These are phyloP conservation scores for Dorcoceras hygrometricum DNA, from an alignment of 257 asterid species.

Conservation along the genomic window DNA sequence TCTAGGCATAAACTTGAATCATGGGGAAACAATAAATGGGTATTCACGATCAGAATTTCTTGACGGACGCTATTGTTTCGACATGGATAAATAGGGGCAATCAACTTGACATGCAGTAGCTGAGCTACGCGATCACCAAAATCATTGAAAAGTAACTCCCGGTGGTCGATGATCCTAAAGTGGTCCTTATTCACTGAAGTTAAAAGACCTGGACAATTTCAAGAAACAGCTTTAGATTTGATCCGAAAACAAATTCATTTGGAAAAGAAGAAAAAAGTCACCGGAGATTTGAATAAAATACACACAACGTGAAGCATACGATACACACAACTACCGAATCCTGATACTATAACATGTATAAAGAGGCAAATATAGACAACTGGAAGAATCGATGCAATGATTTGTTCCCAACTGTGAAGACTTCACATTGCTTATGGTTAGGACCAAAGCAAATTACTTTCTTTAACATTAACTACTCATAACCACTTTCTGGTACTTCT, in stretches of 20 bases:
- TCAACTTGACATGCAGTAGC: conserved; percentile 76
- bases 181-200: conserved; percentile 91
- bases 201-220: conserved; percentile 57
- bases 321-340: not conserved
- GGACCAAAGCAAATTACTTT: not conserved
- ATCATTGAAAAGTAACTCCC: conserved; percentile 89
- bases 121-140: conserved; percentile 99
- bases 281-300: no score
- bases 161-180: conserved; percentile 73
- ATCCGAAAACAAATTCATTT: no score
- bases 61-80: conserved; percentile 51
- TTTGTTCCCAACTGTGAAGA: no score
- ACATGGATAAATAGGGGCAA: conserved; percentile 52
- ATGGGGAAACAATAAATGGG: conserved; percentile 92
- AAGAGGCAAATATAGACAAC: not conserved
- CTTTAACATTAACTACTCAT: not conserved
- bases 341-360: not conserved
- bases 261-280: no score
- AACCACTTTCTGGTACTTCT: conserved; percentile 18
- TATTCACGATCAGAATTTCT: conserved; percentile 92
- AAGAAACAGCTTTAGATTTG: not conserved
- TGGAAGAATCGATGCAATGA: no score
- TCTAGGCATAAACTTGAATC: conserved; percentile 89
- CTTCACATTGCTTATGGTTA: not conserved
- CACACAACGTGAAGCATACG: not conserved